Evolutionary conservation across 78 protist genomes (phyloP).

Genomic region (Dictyostelium firmibasis): DNA sequence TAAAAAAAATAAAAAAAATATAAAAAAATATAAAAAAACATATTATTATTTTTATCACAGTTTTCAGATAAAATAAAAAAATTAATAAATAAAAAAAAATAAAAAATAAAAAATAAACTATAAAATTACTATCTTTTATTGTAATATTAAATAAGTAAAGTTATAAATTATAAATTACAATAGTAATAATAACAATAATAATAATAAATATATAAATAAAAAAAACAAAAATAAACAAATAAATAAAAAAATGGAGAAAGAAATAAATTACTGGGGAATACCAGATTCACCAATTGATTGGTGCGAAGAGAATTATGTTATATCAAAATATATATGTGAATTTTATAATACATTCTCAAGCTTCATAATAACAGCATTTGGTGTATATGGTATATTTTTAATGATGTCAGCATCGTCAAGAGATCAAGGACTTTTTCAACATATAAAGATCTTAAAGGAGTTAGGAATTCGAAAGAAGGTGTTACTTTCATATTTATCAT

Average conservation of each 20-base stretch:
- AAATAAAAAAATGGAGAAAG: background rate
- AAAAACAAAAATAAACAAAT: background rate
- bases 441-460: slow-evolving; percentile 4
- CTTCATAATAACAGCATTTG: slow-evolving; percentile 48
- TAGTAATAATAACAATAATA: background rate
- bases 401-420: background rate
- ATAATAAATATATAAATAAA: background rate
- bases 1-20: background rate
- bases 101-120: background rate
- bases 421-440: background rate
- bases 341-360: slow-evolving; percentile 67
- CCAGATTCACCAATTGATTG: slow-evolving; percentile 76
- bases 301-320: slow-evolving; percentile 67
- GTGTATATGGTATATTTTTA: slow-evolving; percentile 55
- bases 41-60: background rate
- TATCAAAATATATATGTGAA: slow-evolving; percentile 75
- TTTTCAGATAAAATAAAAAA: background rate
- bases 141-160: no score
- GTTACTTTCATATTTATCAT: slow-evolving; percentile 14
- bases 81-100: background rate
- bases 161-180: background rate
- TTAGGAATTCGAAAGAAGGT: background rate
- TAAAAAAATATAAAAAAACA: background rate
- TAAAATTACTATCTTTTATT: no score
- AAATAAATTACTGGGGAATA: slow-evolving; percentile 31